Evolutionary conservation across 345 rosid species (phyloP).

Genomic region (Rubroshorea leprosula): DNA sequence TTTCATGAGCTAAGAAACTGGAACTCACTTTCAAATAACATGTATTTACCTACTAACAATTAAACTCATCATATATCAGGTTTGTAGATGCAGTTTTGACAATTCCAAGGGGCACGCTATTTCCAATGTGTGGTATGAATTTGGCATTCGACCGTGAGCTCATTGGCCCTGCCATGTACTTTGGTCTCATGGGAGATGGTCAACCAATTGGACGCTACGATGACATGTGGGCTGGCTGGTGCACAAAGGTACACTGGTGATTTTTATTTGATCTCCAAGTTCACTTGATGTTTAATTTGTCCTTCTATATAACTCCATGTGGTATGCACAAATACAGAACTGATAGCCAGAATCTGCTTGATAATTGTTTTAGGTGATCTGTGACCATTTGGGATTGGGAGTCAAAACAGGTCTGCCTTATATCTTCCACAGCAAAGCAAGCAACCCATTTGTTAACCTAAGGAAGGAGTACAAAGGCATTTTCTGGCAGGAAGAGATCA

Average conservation of each 20-base stretch:
- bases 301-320: background rate
- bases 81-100: slow-evolving; percentile 33
- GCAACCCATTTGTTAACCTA: slow-evolving; percentile 35
- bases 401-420: slow-evolving; percentile 32
- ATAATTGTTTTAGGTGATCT: slow-evolving; percentile 22
- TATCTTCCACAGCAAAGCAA: slow-evolving; percentile 31
- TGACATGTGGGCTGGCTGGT: slow-evolving; percentile 43
- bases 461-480: slow-evolving; percentile 34
- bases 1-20: background rate
- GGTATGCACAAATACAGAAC: background rate
- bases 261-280: too few species aligned
- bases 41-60: slow-evolving; percentile 4
- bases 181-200: slow-evolving; percentile 38
- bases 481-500: slow-evolving; percentile 37
- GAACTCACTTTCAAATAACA: background rate
- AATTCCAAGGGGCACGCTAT: slow-evolving; percentile 28
- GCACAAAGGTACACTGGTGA: slow-evolving; percentile 14
- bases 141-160: slow-evolving; percentile 31
- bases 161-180: slow-evolving; percentile 35
- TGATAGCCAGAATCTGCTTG: background rate
- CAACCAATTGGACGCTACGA: slow-evolving; percentile 39
- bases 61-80: slow-evolving; percentile 1
- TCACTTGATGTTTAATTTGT: too few species aligned
- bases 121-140: slow-evolving; percentile 40
- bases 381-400: slow-evolving; percentile 29